phyloP scores from a whole-genome alignment of 495 filamentous ascomycete genomes.

The Durotheca rogersii region DNA sequence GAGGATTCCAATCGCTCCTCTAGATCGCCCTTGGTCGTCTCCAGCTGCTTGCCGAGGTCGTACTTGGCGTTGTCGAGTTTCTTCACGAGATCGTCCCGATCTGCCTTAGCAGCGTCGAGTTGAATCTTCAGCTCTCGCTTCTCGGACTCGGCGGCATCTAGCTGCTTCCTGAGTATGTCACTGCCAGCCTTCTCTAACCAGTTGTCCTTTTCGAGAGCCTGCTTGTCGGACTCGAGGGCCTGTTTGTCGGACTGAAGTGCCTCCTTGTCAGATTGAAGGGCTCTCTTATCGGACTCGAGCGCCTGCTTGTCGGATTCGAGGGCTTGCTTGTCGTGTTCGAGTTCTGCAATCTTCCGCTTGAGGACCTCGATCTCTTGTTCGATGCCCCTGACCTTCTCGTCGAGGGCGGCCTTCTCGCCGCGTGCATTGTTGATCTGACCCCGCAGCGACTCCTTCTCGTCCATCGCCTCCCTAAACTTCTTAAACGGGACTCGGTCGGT shows the following conservation, averaged over 20 bases:
- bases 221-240: slow-evolving; percentile 24
- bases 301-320: slow-evolving; percentile 25
- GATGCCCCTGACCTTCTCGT: slow-evolving; percentile 17
- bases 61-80: slow-evolving; percentile 21
- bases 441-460: slow-evolving; percentile 13
- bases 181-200: slow-evolving; percentile 13
- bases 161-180: slow-evolving; percentile 1
- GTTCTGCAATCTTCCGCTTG: slow-evolving; percentile 13
- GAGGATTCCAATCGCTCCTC: slow-evolving; percentile 21
- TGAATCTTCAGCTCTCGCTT: slow-evolving; percentile 39
- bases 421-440: slow-evolving; percentile 31
- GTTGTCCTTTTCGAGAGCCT: slow-evolving; percentile 16
- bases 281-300: slow-evolving; percentile 24
- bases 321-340: slow-evolving; percentile 20
- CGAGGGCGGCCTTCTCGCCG: slow-evolving; percentile 19
- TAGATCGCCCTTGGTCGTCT: slow-evolving; percentile 18
- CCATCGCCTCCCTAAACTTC: slow-evolving; percentile 14
- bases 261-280: slow-evolving; percentile 24
- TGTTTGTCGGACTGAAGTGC: slow-evolving; percentile 24
- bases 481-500: slow-evolving; percentile 4
- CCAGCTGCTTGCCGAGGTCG: slow-evolving; percentile 23
- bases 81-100: slow-evolving; percentile 22
- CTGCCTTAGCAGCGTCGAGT: slow-evolving; percentile 22
- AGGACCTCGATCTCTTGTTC: slow-evolving; percentile 26
- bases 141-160: not conserved